Conservation (phyloP, 176 grass and related monocot genomes). For the Zoysia pacifica region DNA sequence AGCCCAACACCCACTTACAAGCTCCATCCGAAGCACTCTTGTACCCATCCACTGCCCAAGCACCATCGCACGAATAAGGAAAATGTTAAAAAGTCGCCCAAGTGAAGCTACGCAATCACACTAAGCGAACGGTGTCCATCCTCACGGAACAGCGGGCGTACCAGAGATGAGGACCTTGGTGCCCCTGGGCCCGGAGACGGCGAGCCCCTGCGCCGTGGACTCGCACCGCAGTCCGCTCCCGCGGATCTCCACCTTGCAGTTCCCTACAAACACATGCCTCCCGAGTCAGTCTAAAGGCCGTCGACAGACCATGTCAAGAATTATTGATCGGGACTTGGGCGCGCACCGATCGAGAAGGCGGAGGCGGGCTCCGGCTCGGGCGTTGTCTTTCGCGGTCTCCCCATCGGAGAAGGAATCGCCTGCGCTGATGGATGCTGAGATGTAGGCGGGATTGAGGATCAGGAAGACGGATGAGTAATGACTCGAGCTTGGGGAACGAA, state of each 20-base stretch:
- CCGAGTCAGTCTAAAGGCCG: neutral
- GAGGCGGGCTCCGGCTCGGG: slow-evolving; percentile 31
- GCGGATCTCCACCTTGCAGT: slow-evolving; percentile 74
- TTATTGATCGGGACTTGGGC: slow-evolving; percentile 3
- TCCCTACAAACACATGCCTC: slow-evolving; percentile 39
- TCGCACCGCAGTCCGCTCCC: slow-evolving; percentile 44
- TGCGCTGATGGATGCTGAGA: neutral
- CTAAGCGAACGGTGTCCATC: neutral
- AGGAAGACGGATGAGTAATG: neutral
- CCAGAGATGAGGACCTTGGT: slow-evolving; percentile 60
- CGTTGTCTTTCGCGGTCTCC: slow-evolving; percentile 41
- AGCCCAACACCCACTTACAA: slow-evolving; percentile 30
- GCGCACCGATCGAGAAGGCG: slow-evolving; percentile 56
- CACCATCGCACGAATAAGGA: neutral
- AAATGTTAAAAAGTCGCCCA: neutral
- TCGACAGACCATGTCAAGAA: neutral
- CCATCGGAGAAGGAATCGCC: slow-evolving; percentile 30
- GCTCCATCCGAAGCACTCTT: slow-evolving; percentile 23
- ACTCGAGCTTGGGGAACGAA: neutral
- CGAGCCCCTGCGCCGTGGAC: slow-evolving; percentile 44
- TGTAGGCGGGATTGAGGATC: neutral
- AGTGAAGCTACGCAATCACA: neutral
- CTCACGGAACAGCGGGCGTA: neutral
- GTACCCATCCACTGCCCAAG: slow-evolving; percentile 46
- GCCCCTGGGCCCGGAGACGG: slow-evolving; percentile 51